phyloP scores from a whole-genome alignment of 164 flowering plant species.

The Berberis thunbergii region DNA sequence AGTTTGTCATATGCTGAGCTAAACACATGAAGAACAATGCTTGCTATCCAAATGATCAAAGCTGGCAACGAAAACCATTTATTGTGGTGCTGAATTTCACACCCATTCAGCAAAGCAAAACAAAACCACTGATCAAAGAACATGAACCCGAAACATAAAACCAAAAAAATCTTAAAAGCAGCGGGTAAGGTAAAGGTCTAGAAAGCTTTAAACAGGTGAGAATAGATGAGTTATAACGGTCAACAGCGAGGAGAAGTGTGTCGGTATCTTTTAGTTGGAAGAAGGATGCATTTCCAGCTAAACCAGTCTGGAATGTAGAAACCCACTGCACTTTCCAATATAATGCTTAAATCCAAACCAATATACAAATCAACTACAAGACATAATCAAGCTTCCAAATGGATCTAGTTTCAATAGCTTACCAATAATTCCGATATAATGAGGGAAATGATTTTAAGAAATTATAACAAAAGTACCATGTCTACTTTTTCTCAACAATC shows the following conservation, averaged over 20 bases:
- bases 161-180: neutral
- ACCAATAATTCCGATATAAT: too few species aligned
- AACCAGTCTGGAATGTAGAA: too few species aligned
- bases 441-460: too few species aligned
- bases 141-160: neutral
- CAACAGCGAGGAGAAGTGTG: slow-evolving; percentile 1
- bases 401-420: too few species aligned
- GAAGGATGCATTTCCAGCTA: neutral
- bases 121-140: neutral
- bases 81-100: neutral
- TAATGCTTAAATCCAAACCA: too few species aligned
- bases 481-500: too few species aligned
- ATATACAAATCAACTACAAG: too few species aligned
- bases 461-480: too few species aligned
- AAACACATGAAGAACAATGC: neutral
- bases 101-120: slow-evolving; percentile 1
- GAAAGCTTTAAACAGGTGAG: slow-evolving; percentile 10
- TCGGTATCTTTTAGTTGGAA: neutral
- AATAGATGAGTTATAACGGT: neutral
- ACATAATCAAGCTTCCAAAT: too few species aligned
- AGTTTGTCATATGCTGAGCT: slow-evolving; percentile 2
- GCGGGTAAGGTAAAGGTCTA: neutral
- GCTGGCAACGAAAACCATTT: neutral
- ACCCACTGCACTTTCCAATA: too few species aligned
- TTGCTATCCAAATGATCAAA: neutral